Conservation (phyloP, 345 rosid genomes). For the Brassica incana region DNA sequence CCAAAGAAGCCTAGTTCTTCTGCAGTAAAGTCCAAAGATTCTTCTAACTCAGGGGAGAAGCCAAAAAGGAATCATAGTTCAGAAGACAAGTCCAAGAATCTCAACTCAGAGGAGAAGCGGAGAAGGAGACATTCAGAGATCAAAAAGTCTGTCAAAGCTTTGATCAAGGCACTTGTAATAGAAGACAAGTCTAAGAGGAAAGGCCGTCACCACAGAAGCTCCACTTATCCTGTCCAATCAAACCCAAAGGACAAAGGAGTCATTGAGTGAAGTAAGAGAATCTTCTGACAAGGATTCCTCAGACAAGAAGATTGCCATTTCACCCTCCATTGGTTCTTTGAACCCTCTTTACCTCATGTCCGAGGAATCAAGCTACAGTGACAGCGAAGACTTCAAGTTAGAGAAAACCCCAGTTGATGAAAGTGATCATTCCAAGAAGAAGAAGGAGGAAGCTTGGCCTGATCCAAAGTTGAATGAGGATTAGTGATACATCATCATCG, state of each 20-base stretch:
- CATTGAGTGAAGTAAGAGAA: not conserved
- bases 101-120: not conserved
- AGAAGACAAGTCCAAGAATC: not conserved
- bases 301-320: not conserved
- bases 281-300: not conserved
- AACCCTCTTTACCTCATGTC: not conserved
- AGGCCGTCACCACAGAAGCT: not conserved
- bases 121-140: not conserved
- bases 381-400: not conserved
- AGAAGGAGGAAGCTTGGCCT: not conserved
- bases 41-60: conserved; percentile 32
- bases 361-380: not conserved
- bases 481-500: not conserved
- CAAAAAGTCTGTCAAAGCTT: not conserved
- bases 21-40: conserved; percentile 19
- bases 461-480: not conserved
- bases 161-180: not conserved
- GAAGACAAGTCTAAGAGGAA: not conserved
- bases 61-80: not conserved
- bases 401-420: not conserved
- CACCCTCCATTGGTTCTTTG: not conserved
- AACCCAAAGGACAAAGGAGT: not conserved
- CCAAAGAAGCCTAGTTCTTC: conserved; percentile 32
- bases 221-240: not conserved
- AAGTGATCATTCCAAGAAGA: not conserved